phyloP scores from a whole-genome alignment of 306 rosid genomes.

The Luffa acutangula region DNA sequence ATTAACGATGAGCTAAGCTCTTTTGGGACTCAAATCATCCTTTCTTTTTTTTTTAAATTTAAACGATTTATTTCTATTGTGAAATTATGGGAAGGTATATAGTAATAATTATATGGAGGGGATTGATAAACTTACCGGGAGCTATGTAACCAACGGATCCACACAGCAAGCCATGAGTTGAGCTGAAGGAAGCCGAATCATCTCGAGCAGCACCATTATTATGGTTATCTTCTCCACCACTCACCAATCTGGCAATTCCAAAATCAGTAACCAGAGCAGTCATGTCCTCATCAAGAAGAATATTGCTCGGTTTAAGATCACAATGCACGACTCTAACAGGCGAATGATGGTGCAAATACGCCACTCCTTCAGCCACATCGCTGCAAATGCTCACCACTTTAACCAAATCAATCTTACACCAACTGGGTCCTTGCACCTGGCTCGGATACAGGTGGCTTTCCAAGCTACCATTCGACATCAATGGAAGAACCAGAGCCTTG shows the following conservation, averaged over 20 bases:
- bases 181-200: conserved; percentile 41
- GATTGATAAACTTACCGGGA: conserved; percentile 50
- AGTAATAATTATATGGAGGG: background rate
- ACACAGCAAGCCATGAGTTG: conserved; percentile 63
- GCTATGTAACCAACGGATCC: conserved; percentile 92
- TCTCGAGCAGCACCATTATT: background rate
- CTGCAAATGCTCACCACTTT: conserved; percentile 68
- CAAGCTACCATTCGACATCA: conserved; percentile 81
- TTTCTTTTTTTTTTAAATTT: no score
- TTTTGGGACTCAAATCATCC: no score
- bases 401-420: conserved; percentile 34
- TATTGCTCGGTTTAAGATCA: conserved; percentile 89
- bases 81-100: no score
- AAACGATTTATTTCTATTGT: no score
- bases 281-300: conserved; percentile 69
- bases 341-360: conserved; percentile 78
- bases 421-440: conserved; percentile 15
- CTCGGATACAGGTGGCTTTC: conserved; percentile 68
- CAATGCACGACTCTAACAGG: conserved; percentile 77
- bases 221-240: conserved; percentile 20
- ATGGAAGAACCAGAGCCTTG: conserved; percentile 86
- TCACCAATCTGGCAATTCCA: conserved; percentile 71
- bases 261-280: conserved; percentile 87
- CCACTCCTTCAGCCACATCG: conserved; percentile 85
- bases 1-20: no score